These are phyloP conservation scores for Lichina pygmaea DNA, from an alignment of 495 filamentous ascomycete species.

Conservation along the genomic window DNA sequence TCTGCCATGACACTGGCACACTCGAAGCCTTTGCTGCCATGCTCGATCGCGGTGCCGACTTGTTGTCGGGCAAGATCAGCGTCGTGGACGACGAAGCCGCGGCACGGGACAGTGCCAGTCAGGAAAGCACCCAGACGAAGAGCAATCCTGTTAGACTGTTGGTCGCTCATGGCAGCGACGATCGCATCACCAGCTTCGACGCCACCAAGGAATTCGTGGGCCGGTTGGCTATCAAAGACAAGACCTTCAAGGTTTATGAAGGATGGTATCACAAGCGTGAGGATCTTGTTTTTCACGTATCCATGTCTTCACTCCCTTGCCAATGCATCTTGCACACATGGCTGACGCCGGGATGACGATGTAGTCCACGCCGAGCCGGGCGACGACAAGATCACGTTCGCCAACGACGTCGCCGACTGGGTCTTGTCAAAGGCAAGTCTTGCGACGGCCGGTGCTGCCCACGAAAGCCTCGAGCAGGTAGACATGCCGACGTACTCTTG, in stretches of 20 bases:
- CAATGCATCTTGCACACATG: not conserved
- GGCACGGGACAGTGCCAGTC: slow-evolving; percentile 9
- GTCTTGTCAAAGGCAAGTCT: slow-evolving; percentile 23
- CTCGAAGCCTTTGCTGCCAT: slow-evolving; percentile 46
- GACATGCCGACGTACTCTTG: too few relatives aligned
- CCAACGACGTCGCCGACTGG: slow-evolving; percentile 48
- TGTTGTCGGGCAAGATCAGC: slow-evolving; percentile 19
- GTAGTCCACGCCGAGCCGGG: slow-evolving; percentile 41
- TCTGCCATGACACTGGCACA: slow-evolving; percentile 59
- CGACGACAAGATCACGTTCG: slow-evolving; percentile 31
- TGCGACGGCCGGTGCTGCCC: not conserved
- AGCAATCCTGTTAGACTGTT: slow-evolving; percentile 17
- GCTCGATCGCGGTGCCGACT: slow-evolving; percentile 33
- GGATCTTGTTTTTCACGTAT: slow-evolving; percentile 4
- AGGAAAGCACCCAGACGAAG: too few relatives aligned
- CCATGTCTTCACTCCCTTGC: not conserved
- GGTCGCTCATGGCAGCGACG: slow-evolving; percentile 39
- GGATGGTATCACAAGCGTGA: slow-evolving; percentile 46
- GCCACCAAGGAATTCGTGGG: slow-evolving; percentile 28
- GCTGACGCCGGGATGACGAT: not conserved
- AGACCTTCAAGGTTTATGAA: slow-evolving; percentile 41
- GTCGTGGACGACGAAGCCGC: slow-evolving; percentile 10
- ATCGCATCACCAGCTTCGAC: slow-evolving; percentile 34
- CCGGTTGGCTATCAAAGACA: slow-evolving; percentile 27
- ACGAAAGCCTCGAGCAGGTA: too few relatives aligned